Conservation (phyloP, 179 eudicot genomes). For the Silene vulgaris region DNA sequence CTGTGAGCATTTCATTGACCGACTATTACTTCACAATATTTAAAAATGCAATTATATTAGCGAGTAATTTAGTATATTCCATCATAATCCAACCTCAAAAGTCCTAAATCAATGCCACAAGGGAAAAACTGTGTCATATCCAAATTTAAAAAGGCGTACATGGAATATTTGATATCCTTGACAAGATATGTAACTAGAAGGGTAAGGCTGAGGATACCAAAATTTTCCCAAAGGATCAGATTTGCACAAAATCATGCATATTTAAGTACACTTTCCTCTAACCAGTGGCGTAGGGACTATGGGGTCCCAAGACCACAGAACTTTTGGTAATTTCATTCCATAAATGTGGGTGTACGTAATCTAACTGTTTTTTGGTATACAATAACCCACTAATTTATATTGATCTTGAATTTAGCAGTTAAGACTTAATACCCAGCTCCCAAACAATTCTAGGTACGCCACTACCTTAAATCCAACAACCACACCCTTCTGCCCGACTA, state of each 20-base stretch:
- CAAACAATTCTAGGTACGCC: not conserved
- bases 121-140: not conserved
- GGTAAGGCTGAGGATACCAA: not conserved
- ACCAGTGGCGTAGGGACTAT: not conserved
- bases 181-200: not conserved
- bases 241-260: not conserved
- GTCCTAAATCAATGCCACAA: not conserved
- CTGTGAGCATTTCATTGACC: not conserved
- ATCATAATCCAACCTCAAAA: not conserved
- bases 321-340: too few species aligned
- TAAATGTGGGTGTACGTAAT: not conserved
- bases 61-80: not conserved
- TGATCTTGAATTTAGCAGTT: too few species aligned
- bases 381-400: too few species aligned
- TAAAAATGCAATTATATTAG: not conserved
- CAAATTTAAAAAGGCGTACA: not conserved
- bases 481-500: not conserved
- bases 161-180: not conserved
- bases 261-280: not conserved
- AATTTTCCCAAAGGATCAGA: not conserved
- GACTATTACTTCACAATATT: not conserved
- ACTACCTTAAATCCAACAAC: not conserved
- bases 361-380: not conserved
- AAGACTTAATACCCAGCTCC: not conserved
- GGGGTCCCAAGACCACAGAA: not conserved